A percentile compares a stretch with the other conserved stretches of the same genome.
These are phyloP conservation scores for Penicillium palitans DNA, from an alignment of 2,329 filamentous ascomycete genomes.

Conservation along the genomic window DNA sequence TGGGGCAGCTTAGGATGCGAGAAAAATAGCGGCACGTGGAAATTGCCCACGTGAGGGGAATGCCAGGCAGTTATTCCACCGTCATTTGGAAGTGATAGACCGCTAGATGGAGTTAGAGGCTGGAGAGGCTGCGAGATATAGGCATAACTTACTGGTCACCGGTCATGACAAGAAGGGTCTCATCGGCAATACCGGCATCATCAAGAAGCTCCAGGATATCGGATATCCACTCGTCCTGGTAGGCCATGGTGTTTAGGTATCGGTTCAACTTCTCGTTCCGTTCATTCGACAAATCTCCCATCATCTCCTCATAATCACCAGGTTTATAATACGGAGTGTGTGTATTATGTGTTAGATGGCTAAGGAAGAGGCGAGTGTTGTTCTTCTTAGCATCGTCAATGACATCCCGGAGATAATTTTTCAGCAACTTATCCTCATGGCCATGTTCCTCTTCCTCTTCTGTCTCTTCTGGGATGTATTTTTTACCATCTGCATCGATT, in stretches of 20 bases:
- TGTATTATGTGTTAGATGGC: conserved; percentile 31
- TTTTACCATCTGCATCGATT: conserved; percentile 20
- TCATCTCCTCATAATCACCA: conserved; percentile 21
- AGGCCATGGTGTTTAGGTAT: conserved; percentile 31
- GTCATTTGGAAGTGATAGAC: conserved; percentile 30
- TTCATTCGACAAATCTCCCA: conserved; percentile 13
- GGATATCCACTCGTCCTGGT: conserved; percentile 29
- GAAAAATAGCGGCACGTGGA: conserved; percentile 30
- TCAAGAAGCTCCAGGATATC: conserved; percentile 29
- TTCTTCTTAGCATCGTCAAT: conserved; percentile 28
- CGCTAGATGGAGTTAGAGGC: conserved; percentile 11
- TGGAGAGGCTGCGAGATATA: background rate
- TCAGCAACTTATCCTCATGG: conserved; percentile 26
- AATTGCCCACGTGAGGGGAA: conserved; percentile 28
- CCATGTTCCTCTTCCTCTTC: conserved; percentile 27
- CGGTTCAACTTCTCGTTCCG: conserved; percentile 26
- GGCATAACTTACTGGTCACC: conserved; percentile 28
- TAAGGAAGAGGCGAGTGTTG: conserved; percentile 32
- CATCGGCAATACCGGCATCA: conserved; percentile 31
- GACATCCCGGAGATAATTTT: conserved; percentile 28
- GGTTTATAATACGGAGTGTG: conserved; percentile 32
- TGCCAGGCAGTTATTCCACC: conserved; percentile 31
- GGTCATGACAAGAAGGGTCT: conserved; percentile 32
- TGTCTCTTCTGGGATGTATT: conserved; percentile 20
- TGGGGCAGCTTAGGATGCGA: conserved; percentile 28